A percentile compares a stretch with the other conserved stretches of the same genome.
These are phyloP conservation scores for Shiraia sp. DNA, from an alignment of 2,329 filamentous ascomycete species.

Conservation along the genomic window DNA sequence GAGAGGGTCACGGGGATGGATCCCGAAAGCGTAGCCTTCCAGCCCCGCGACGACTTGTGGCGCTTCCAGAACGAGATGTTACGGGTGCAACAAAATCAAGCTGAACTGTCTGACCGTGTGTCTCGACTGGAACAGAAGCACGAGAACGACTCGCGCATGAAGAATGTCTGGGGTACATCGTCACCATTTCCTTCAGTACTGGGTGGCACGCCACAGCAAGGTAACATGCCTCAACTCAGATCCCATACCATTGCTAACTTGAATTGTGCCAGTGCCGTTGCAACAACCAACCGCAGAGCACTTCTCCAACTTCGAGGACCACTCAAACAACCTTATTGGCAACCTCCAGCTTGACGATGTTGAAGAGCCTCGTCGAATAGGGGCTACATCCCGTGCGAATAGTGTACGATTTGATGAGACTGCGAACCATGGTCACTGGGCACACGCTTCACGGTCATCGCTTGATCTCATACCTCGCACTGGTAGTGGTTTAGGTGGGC, in stretches of 20 bases:
- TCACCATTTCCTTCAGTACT: conserved; percentile 89
- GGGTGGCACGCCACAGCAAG: conserved; percentile 82
- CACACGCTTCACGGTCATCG: conserved; percentile 78
- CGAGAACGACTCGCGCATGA: conserved; percentile 67
- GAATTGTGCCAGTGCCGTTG: conserved; percentile 65
- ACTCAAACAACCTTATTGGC: conserved; percentile 76
- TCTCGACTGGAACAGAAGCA: conserved; percentile 63
- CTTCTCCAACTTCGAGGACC: conserved; percentile 88
- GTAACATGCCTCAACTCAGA: conserved; percentile 54
- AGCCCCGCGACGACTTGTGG: conserved; percentile 68
- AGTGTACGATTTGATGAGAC: conserved; percentile 98
- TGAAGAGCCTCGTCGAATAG: conserved; percentile 81
- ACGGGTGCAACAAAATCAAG: conserved; percentile 62
- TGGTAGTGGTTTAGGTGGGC: conserved; percentile 75
- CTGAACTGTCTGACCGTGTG: conserved; percentile 65
- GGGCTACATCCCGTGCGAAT: conserved; percentile 88
- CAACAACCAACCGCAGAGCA: conserved; percentile 80
- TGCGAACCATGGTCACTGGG: conserved; percentile 88
- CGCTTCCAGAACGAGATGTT: conserved; percentile 65
- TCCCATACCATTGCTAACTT: conserved; percentile 8
- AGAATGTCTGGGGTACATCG: conserved; percentile 82
- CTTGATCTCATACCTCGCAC: conserved; percentile 81
- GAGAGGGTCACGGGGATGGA: conserved; percentile 56
- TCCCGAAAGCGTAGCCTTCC: conserved; percentile 64
- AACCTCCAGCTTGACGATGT: conserved; percentile 85